A percentile compares a stretch with the other conserved stretches of the same genome.
These are phyloP conservation scores for Heterobasidion parviporum DNA, from an alignment of 1,284 basidiomycete genomes.

Conservation along the genomic window DNA sequence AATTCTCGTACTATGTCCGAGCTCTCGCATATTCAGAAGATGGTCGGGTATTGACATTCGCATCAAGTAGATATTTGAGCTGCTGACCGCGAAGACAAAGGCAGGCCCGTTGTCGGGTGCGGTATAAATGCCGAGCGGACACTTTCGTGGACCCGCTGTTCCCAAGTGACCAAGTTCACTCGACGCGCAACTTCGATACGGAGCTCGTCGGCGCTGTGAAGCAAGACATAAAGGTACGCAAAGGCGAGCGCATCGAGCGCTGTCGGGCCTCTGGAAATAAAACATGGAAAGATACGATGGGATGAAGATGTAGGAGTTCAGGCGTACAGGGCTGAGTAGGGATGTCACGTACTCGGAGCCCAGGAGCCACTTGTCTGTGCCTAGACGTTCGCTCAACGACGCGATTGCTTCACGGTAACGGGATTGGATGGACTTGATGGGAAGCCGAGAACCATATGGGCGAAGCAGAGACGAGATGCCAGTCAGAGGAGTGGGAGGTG, in stretches of 20 bases:
- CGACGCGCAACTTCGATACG: conserved; percentile 60
- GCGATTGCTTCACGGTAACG: conserved; percentile 65
- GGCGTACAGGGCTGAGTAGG: neutral
- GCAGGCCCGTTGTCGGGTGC: neutral
- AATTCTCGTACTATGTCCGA: no score
- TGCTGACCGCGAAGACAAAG: neutral
- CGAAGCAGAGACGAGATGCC: conserved; percentile 58
- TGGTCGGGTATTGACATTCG: neutral
- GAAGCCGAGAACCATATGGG: conserved; percentile 47
- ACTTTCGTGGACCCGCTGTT: conserved; percentile 52
- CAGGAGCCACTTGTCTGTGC: conserved; percentile 71
- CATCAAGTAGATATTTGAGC: neutral
- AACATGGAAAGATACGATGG: conserved; percentile 2
- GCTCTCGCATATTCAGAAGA: neutral
- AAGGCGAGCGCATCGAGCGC: conserved; percentile 72
- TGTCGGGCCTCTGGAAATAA: conserved; percentile 49
- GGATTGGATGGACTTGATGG: conserved; percentile 37
- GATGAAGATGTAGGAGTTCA: neutral
- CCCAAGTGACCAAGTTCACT: conserved; percentile 72
- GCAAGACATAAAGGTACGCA: conserved; percentile 64
- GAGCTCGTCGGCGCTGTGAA: conserved; percentile 42
- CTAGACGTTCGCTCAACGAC: conserved; percentile 64
- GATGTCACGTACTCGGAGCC: conserved; percentile 50
- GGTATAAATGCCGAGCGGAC: conserved; percentile 39
- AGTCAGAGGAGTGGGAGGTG: conserved; percentile 61